Conservation (phyloP, 805 yeast species). For the Metschnikowia vanudenii region DNA sequence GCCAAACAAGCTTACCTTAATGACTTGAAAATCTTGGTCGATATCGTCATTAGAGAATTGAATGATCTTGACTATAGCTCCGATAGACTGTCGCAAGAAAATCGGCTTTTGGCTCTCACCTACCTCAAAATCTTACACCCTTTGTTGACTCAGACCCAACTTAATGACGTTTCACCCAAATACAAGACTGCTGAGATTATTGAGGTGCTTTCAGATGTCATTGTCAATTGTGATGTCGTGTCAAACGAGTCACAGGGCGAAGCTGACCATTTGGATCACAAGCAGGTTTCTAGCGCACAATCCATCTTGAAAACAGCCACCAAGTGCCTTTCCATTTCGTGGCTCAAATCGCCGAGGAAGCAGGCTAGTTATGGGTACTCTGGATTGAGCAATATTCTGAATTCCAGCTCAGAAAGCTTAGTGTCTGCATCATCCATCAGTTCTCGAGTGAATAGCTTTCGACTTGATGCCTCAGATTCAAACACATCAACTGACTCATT, state of each 20-base stretch:
- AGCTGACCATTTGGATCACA: neutral
- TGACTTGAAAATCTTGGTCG: conserved; percentile 80
- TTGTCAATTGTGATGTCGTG: conserved; percentile 24
- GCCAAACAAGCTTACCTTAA: conserved; percentile 73
- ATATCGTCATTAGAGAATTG: conserved; percentile 78
- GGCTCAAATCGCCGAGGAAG: conserved; percentile 27
- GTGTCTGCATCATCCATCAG: conserved; percentile 11
- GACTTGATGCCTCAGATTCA: neutral
- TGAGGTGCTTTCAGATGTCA: conserved; percentile 50
- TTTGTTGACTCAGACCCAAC: conserved; percentile 62
- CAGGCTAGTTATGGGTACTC: neutral
- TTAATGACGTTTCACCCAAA: conserved; percentile 44
- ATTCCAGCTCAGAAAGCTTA: conserved; percentile 16
- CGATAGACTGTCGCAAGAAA: conserved; percentile 52
- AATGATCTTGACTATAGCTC: conserved; percentile 56
- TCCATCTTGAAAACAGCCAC: conserved; percentile 32
- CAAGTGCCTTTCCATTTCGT: conserved; percentile 33
- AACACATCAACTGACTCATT: conserved; percentile 16
- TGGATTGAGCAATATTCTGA: conserved; percentile 1
- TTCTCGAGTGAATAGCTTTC: conserved; percentile 1
- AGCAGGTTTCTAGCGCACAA: conserved; percentile 1
- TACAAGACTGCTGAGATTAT: conserved; percentile 59
- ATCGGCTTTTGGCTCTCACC: conserved; percentile 44
- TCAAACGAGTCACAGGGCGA: neutral
- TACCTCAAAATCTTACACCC: conserved; percentile 76